Base-by-base conservation (phyloP, 2,329 filamentous ascomycete species). In the Sporothrix schenckii region DNA sequence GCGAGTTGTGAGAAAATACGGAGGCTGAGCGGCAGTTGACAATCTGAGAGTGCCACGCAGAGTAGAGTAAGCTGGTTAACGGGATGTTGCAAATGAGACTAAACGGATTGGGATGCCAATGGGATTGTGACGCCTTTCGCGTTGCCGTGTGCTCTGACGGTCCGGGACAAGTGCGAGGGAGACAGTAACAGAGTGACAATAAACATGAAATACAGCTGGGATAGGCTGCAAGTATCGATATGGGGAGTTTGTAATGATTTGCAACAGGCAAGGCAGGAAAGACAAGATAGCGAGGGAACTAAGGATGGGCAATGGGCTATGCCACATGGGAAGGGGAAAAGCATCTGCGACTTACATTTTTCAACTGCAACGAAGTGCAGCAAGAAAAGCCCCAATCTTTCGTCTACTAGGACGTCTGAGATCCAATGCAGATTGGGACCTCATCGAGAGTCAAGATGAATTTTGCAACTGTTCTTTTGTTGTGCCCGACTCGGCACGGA, bases 61-160 rank as follows among this genome's bases (percentile, higher is more conserved):
- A 44, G 34, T 61, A 41, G 24, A 52, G 34, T 34, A 44, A 47
- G 50, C n/a, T 27, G 66, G 16, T 53, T 47, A 24, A n/a, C 52
- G 30, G 50, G 50, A 19, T 53, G 49, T 34, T 34, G 30, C 19
- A 49, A 34, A 34, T 34, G 52, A 56, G 39, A 65, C 69, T 68
- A 68, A 50, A 27, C 69, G 65, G 11, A 54, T 53, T 70, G 65
- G 65, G 65, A 70, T 61, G 30, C n/a, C 21, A 54, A 66, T 70
- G 69, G 49, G 49, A 63, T 49, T 56, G 68, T 56, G 41, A 65
- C 61, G 60, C 27, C n/a, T 16, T 19, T 24, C 3, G 30, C 44
- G 49, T 34, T 56, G 69, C 69, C 56, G 65, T 65, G 69, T 71
- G 69, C 69, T 56, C 69, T 71, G 69, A 54, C 60, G 39, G 47